phyloP scores from a whole-genome alignment of 768 basidiomycete species.

The Tylopilus sp. region DNA sequence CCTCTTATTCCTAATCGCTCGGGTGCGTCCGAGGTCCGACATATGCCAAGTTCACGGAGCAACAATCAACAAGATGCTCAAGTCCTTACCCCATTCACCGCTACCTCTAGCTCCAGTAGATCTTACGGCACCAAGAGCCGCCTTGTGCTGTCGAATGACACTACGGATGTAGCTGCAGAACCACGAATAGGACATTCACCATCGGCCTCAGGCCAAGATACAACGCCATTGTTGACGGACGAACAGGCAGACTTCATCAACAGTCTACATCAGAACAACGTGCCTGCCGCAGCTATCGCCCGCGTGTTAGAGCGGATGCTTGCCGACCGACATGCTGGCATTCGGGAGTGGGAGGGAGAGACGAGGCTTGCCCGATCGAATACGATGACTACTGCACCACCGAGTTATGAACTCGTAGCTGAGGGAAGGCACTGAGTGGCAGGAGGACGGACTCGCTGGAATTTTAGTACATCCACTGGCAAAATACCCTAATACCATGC shows the following conservation, averaged over 20 bases:
- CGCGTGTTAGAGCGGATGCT: slow-evolving; percentile 24
- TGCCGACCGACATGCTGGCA: slow-evolving; percentile 16
- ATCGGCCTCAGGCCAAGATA: background rate
- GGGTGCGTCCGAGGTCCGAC: background rate
- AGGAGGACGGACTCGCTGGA: background rate
- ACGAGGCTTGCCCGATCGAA: slow-evolving; percentile 15
- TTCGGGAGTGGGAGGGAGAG: slow-evolving; percentile 22
- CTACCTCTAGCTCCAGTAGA: background rate
- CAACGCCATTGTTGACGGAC: slow-evolving; percentile 18
- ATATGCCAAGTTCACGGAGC: background rate
- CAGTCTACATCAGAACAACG: slow-evolving; percentile 18
- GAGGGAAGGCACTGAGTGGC: background rate
- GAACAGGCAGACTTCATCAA: slow-evolving; percentile 26
- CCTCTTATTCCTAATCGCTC: slow-evolving; percentile 15
- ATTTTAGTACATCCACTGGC: background rate
- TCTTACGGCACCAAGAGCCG: slow-evolving; percentile 2
- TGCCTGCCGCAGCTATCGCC: slow-evolving; percentile 22
- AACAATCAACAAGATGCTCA: background rate
- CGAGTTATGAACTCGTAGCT: slow-evolving; percentile 9
- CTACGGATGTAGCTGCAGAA: background rate
- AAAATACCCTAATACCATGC: background rate
- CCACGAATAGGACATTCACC: background rate
- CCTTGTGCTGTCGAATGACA: slow-evolving; percentile 4
- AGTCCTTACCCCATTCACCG: slow-evolving; percentile 7
- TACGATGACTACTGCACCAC: slow-evolving; percentile 15